Evolutionary conservation across 129 eudicot genomes (phyloP).

Genomic region (Scalesia atractyloides): DNA sequence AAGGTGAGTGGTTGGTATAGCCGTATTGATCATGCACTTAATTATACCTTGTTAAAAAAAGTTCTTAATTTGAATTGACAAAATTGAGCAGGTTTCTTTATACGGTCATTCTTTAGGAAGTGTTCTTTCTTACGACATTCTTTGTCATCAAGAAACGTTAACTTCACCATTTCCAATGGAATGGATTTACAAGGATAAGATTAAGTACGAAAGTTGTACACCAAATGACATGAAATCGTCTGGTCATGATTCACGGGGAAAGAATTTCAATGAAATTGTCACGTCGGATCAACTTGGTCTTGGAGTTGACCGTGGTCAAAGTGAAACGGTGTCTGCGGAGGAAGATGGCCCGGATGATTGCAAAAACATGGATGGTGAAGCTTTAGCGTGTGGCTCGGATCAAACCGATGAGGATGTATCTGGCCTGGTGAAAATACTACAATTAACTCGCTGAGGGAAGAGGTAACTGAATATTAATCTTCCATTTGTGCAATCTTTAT

Average conservation of each 20-base stretch:
- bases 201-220: slow-evolving; percentile 34
- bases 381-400: slow-evolving; percentile 18
- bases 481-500: too few relatives aligned
- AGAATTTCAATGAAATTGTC: slow-evolving; percentile 31
- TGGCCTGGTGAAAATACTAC: slow-evolving; percentile 38
- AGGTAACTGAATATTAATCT: slow-evolving; percentile 49
- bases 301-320: slow-evolving; percentile 28
- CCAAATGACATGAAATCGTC: slow-evolving; percentile 32
- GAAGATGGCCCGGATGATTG: slow-evolving; percentile 29
- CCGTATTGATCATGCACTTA: slow-evolving; percentile 12
- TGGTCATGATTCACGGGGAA: slow-evolving; percentile 25
- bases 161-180: slow-evolving; percentile 87
- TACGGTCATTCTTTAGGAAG: slow-evolving; percentile 98
- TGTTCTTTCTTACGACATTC: slow-evolving; percentile 94
- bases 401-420: slow-evolving; percentile 31
- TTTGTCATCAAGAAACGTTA: slow-evolving; percentile 91
- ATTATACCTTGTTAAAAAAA: too few relatives aligned
- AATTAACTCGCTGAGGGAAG: slow-evolving; percentile 55
- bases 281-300: slow-evolving; percentile 21
- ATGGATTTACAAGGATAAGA: slow-evolving; percentile 56
- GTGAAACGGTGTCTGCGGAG: slow-evolving; percentile 19
- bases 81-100: slow-evolving; percentile 62
- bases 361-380: slow-evolving; percentile 31
- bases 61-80: too few relatives aligned
- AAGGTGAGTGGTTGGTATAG: slow-evolving; percentile 54